A percentile compares a stretch with the other conserved stretches of the same genome.
phyloP scores from a whole-genome alignment of 495 filamentous ascomycete genomes.

The Xylaria nigripes region DNA sequence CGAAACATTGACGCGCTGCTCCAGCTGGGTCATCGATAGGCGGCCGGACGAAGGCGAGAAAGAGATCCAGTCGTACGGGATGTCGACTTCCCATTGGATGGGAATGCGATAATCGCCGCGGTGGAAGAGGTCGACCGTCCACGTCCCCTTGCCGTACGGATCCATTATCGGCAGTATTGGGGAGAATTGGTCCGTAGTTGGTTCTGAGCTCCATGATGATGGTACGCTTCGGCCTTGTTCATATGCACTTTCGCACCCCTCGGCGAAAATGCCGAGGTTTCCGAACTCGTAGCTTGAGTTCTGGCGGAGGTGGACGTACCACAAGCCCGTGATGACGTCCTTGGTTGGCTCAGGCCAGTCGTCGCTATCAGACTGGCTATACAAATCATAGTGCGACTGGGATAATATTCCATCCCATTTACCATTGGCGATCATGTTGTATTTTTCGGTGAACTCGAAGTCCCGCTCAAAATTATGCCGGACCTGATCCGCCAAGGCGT shows the following conservation, averaged over 20 bases:
- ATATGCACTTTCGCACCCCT: constrained; percentile 43
- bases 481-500: constrained; percentile 42
- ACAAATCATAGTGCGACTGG: constrained; percentile 30
- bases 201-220: constrained; percentile 18
- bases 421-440: constrained; percentile 47
- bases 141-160: constrained; percentile 42
- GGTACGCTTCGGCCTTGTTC: constrained; percentile 50
- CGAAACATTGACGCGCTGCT: constrained; percentile 43
- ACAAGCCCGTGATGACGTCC: constrained; percentile 43
- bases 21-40: constrained; percentile 31
- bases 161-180: constrained; percentile 41
- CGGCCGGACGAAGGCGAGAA: constrained; percentile 39
- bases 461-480: constrained; percentile 47
- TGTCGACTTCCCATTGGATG: constrained; percentile 39
- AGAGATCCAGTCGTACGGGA: constrained; percentile 39
- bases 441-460: constrained; percentile 45
- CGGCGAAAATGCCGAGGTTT: constrained; percentile 50
- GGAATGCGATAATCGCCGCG: constrained; percentile 39
- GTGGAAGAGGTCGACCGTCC: constrained; percentile 51
- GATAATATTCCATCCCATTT: constrained; percentile 59
- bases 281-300: constrained; percentile 44
- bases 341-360: constrained; percentile 50
- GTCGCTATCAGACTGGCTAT: constrained; percentile 20
- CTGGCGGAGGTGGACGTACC: constrained; percentile 36
- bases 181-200: constrained; percentile 36